Percentiles rank a stretch among this genome's conserved stretches.
Conservation (phyloP, 1,284 basidiomycete species). For the Ganoderma lingzhi region DNA sequence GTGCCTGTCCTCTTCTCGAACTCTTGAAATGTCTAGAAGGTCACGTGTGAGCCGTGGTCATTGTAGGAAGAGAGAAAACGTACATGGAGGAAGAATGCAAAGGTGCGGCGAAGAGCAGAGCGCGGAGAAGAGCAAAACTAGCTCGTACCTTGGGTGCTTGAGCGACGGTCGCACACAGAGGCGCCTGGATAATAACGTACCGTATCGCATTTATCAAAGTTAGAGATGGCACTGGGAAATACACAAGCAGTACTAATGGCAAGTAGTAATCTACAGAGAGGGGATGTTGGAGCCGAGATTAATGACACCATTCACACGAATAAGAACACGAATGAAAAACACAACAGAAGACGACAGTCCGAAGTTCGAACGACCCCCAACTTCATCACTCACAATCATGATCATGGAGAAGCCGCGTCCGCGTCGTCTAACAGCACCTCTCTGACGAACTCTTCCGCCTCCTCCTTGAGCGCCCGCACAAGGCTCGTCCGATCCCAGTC, state of each 20-base stretch:
- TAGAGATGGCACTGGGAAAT: constrained; percentile 16
- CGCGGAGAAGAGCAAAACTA: no score
- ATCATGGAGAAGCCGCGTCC: constrained; percentile 30
- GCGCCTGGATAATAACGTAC: background rate
- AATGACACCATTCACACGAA: background rate
- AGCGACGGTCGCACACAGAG: no score
- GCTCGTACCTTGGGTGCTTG: no score
- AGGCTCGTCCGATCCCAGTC: constrained; percentile 86
- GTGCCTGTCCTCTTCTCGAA: no score
- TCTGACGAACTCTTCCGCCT: constrained; percentile 67
- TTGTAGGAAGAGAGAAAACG: no score
- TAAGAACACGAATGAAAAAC: background rate
- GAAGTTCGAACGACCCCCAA: background rate
- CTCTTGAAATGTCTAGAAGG: no score
- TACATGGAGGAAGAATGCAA: no score
- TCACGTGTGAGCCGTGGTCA: no score
- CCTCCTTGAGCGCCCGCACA: constrained; percentile 61
- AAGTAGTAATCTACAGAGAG: constrained; percentile 25
- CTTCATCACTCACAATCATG: no score
- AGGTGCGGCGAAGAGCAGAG: no score
- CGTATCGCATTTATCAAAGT: background rate
- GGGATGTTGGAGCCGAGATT: background rate
- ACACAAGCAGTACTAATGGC: constrained; percentile 25
- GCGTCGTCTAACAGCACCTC: constrained; percentile 54
- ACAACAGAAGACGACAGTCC: background rate